Base-by-base conservation (phyloP, 768 basidiomycete species). In the Tulasnella sp. region DNA sequence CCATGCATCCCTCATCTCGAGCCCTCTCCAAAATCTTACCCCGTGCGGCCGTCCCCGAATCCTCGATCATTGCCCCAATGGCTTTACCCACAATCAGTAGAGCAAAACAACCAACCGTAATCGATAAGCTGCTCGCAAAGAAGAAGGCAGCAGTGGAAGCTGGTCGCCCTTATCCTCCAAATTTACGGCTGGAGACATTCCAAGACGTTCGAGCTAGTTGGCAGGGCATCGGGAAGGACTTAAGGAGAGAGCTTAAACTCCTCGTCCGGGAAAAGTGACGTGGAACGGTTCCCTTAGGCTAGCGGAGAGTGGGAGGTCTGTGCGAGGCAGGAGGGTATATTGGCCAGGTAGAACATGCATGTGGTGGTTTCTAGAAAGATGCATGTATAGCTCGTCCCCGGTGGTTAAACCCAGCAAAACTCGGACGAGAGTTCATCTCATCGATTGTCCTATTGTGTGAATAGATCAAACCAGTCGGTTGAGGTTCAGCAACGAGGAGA, bases 351-450 rank as follows among this genome's bases (percentile, higher is more conserved):
- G 57, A 29, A 61, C 20, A 48, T 20, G n/a, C 57, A 61, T 13
- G 57, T 61, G 57, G 29, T 7, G 3, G 57, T 23, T n/a, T 29
- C 57, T 61, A 61, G n/a, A 23, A 71, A 37, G 70, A 71, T 44
- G 57, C n/a, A 29, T 61, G 57, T 61, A 61, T 61, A 13, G 42
- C n/a, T 71, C 37, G 70, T 71, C 70, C 70, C n/a, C 70, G 87
- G 79, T 90, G 90, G 48, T 89, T 86, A 81, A 90, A 90, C 81
- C 84, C 89, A 44, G 89, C 90, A 79, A 93, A 91, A 37, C 89
- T 86, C 26, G 88, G 80, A 37, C 91, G 87, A 20, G 91, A 89
- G 81, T 92, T 89, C 90, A 40, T 40, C 35, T 91, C 90, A 83
- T 93, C 92, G 75, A 93, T 91, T 80, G 89, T 88, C 79, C 92